These are phyloP conservation scores for Podospora appendiculata DNA, from an alignment of 495 filamentous ascomycete genomes.

Conservation along the genomic window DNA sequence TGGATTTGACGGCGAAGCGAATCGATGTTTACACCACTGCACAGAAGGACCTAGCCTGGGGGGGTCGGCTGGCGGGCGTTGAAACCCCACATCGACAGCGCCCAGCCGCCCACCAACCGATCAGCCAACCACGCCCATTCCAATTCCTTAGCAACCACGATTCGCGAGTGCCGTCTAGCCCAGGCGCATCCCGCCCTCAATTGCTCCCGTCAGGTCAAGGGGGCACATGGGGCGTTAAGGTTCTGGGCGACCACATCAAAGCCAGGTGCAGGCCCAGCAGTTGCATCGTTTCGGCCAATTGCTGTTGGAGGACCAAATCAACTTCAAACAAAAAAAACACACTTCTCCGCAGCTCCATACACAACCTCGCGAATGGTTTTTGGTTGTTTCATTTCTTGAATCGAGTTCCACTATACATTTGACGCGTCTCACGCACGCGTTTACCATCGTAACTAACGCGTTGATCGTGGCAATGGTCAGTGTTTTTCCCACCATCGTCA, in stretches of 20 bases:
- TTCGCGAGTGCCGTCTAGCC: not conserved
- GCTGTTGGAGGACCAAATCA: not conserved
- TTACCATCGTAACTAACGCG: not conserved
- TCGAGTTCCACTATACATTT: too few species aligned
- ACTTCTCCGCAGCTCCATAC: not conserved
- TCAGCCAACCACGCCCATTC: not conserved
- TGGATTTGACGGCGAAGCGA: not conserved
- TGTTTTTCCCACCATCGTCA: not conserved
- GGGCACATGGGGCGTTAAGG: not conserved
- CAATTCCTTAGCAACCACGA: not conserved
- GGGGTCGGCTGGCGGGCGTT: too few species aligned
- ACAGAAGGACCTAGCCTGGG: not conserved
- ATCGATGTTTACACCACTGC: constrained; percentile 3
- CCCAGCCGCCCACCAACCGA: too few species aligned
- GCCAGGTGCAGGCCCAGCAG: too few species aligned
- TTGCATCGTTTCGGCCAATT: too few species aligned
- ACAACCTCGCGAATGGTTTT: too few species aligned
- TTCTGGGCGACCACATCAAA: not conserved
- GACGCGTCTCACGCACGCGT: constrained; percentile 14
- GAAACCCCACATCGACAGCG: too few species aligned
- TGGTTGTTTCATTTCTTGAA: not conserved
- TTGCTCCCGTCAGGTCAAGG: too few species aligned
- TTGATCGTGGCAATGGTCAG: not conserved
- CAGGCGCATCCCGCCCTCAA: too few species aligned
- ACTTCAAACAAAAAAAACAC: constrained; percentile 4